Evolutionary conservation across 306 rosid species (phyloP), one percentile per base, ranked within the genome.

Genomic region (Vigna mungo): DNA sequence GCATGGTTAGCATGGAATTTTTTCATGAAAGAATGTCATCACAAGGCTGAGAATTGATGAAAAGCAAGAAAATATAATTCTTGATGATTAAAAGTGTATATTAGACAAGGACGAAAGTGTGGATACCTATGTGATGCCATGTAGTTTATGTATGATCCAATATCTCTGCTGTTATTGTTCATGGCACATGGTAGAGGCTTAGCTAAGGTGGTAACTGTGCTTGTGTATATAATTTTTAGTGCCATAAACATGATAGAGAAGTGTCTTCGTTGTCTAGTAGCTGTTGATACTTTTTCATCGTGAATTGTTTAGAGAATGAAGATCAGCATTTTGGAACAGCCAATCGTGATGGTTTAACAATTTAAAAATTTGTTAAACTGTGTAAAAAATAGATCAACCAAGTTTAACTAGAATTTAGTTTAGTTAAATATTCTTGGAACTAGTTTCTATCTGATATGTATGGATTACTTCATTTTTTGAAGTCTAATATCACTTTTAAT

Each of bases 1-100:
- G 98, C 97, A 2, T 89, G 92, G 89, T 77, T 94, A 58, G 98
- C 96, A 44, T 90, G 96, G 94, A 94, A 88, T 79, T 94, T 88
- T 81, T 83, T 78, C 71, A 80, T 87, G 89, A 89, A 90, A 66
- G 92, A 90, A 72, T 78, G 27, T 25, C 0, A 25, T 25, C 27
- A 78, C 7, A 84, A 66, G 56, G 87, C 74, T 89, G 83, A 85
- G 80, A 21, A 75, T 30, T 71, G 65, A 63, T 17, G 17, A 3
- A n/a, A 37, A 76, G 62, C 9, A 17, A 52, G 9, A 20, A 27
- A 4, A 41, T 65, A 20, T n/a, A 34, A 52, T 55, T 79, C 46
- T 62, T 44, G 81, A 55, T 51, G 61, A 60, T 61, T 58, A 20
- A 27, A 74, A 51, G 30, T 36, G 72, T 62, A 52, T 6, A 74